A percentile compares a stretch with the other conserved stretches of the same genome.
Conservation (phyloP, 2,329 filamentous ascomycete species). For the Colletotrichum plurivorum region DNA sequence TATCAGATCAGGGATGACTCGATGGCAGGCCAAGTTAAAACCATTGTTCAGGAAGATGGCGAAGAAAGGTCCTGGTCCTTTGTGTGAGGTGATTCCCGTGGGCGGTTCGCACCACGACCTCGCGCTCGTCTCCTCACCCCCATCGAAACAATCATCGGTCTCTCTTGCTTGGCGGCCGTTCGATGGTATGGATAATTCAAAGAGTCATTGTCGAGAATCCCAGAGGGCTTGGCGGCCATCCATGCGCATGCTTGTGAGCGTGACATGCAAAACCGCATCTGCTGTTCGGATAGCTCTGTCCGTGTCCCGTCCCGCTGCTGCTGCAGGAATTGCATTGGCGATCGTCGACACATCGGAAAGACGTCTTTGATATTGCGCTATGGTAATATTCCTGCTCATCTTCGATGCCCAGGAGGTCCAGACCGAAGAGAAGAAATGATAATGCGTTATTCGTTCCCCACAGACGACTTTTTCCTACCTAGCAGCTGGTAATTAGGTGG, state of each 20-base stretch:
- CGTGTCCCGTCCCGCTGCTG: neutral
- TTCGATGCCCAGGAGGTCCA: no score
- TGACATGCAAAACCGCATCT: no score
- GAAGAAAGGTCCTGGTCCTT: neutral
- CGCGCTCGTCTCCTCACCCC: neutral
- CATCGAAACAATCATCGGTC: neutral
- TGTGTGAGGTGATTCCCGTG: neutral
- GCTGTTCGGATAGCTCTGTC: no score
- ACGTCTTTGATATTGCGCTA: no score
- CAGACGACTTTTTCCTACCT: no score
- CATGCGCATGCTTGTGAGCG: neutral
- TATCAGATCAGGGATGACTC: neutral
- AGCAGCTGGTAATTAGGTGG: no score
- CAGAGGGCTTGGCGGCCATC: constrained; percentile 13
- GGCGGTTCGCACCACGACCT: neutral
- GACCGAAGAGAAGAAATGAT: no score
- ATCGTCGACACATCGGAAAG: no score
- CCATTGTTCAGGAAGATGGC: neutral
- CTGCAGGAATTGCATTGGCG: no score
- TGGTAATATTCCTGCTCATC: no score
- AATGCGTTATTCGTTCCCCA: no score
- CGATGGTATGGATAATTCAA: neutral
- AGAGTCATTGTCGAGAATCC: no score
- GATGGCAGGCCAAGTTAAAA: neutral
- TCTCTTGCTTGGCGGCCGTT: neutral